Evolutionary conservation across 306 rosid genomes (phyloP).

Genomic region (Trifolium fragiferum): DNA sequence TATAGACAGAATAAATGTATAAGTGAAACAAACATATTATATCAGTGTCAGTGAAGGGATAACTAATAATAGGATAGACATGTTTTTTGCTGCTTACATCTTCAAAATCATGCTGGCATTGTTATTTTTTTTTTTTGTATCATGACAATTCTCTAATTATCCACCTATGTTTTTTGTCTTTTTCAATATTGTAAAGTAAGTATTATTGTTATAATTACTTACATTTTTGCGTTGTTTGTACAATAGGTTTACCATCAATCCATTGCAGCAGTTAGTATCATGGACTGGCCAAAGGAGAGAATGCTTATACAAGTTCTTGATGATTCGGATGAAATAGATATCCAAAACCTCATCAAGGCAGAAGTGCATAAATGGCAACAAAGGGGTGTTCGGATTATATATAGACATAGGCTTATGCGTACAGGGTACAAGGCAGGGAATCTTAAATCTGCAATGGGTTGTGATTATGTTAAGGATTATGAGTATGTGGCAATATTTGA

Average conservation of each 20-base stretch:
- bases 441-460: constrained; percentile 96
- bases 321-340: constrained; percentile 90
- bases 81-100: not conserved
- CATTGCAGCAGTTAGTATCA: constrained; percentile 86
- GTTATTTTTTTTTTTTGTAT: not conserved
- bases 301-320: constrained; percentile 96
- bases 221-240: constrained; percentile 31
- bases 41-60: not conserved
- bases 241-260: constrained; percentile 96
- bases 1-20: not conserved
- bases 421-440: constrained; percentile 98
- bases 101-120: not conserved
- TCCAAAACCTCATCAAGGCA: constrained; percentile 87
- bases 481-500: constrained; percentile 97
- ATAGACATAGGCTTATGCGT: constrained; percentile 91
- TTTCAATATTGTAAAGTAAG: no score
- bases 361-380: constrained; percentile 99
- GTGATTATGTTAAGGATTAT: constrained; percentile 93
- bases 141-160: not conserved
- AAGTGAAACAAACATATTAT: not conserved
- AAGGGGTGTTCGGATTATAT: constrained; percentile 79
- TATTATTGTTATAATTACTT: constrained; percentile 29
- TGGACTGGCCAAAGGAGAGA: constrained; percentile 96
- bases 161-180: not conserved
- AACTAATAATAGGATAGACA: no score